phyloP scores from a whole-genome alignment of 495 filamentous ascomycete species.

The Aspergillus indologenus region DNA sequence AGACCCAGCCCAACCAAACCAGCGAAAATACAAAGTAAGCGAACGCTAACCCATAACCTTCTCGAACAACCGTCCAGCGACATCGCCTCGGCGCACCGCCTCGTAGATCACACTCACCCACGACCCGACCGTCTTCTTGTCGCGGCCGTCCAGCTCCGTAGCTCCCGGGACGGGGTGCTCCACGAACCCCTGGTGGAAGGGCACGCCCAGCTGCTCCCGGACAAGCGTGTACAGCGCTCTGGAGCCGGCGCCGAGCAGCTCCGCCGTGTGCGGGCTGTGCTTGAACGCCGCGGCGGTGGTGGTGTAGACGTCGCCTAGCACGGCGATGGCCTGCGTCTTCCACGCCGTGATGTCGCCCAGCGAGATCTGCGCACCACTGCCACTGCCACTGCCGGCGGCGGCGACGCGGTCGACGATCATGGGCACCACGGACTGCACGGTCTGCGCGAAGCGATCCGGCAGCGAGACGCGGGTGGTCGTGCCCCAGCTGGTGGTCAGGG shows the following conservation, averaged over 20 bases:
- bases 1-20: not conserved
- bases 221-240: conserved; percentile 23
- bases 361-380: not conserved
- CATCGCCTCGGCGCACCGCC: conserved; percentile 17
- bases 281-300: conserved; percentile 15
- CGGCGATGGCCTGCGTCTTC: conserved; percentile 13
- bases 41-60: not conserved
- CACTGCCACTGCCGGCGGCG: not conserved
- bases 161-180: conserved; percentile 23
- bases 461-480: conserved; percentile 37
- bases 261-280: conserved; percentile 17
- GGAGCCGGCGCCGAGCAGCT: conserved; percentile 21
- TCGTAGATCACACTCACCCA: conserved; percentile 32
- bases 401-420: conserved; percentile 11
- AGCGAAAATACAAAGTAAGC: not conserved
- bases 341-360: conserved; percentile 17
- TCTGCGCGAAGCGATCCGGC: conserved; percentile 36
- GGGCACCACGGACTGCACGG: conserved; percentile 16
- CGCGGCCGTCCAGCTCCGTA: conserved; percentile 16
- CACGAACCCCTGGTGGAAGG: conserved; percentile 29
- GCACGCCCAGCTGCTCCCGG: conserved; percentile 21
- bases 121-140: conserved; percentile 26
- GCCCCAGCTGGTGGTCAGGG: conserved; percentile 14
- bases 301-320: conserved; percentile 13
- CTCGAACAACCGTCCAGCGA: conserved; percentile 14